Evolutionary conservation across 495 filamentous ascomycete species (phyloP), one percentile per base, ranked within the genome.

Genomic region (Polyplosphaeria fusca): DNA sequence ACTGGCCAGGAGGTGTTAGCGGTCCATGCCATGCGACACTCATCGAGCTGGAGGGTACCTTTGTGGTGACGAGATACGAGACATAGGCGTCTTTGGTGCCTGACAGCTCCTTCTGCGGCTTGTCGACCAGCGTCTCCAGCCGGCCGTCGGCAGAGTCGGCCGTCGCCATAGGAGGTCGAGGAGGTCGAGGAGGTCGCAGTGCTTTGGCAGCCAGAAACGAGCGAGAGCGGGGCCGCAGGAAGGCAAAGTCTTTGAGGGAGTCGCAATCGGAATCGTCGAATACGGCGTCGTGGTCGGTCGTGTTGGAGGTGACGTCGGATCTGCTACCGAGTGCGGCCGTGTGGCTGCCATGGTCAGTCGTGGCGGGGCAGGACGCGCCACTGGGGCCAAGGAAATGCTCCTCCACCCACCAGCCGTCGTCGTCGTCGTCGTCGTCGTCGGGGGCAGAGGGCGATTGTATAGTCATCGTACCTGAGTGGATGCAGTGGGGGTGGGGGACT

Each of bases 31-130:
- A 11, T 41, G 28, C 18, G 19, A 5, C 20, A 42, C 39, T 42
- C n/a, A 18, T 20, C 23, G 23, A 26, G n/a, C 5, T 24, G 18
- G 28, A 42, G 19, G 16, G 23, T 76, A 96, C 93, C 73, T 88
- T 77, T 23, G 94, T 96, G 40, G 89, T 91, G 55, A 97, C 89
- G 23, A 91, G 74, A 73, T 97, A 98, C 5, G 92, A 96, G 45
- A 97, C 85, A 75, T 92, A 98, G 45, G 89, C 86, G 74, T 97
- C 91, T 72, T 96, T 96, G 47, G 91, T 94, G n/a, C 94, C 92
- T 66, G 96, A 90, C 63, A 88, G 89, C 73, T 96, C 93, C 68
- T 96, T 96, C 64, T 89, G 77, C 16, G 93, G 91, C 38, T 82
- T 77, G 41, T 82, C 80, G 22, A 98, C 91, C 27, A 70, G 82